These are phyloP conservation scores for Fereydounia khargensis DNA, from an alignment of 1,284 basidiomycete genomes.

Conservation along the genomic window DNA sequence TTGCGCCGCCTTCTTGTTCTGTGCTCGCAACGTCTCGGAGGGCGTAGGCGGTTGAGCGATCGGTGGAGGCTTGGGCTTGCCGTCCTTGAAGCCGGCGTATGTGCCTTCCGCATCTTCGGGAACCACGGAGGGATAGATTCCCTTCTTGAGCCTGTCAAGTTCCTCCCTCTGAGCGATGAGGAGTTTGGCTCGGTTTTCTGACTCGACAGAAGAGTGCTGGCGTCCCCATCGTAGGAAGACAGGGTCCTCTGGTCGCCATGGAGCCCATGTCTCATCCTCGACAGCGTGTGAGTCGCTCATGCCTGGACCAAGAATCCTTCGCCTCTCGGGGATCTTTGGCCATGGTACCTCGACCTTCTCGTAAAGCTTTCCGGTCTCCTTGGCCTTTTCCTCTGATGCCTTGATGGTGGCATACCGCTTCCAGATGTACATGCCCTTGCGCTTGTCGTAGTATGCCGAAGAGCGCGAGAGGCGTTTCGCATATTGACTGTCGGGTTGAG, in stretches of 20 bases:
- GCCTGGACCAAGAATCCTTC: slow-evolving; percentile 3
- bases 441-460: slow-evolving; percentile 35
- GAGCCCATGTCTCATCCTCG: slow-evolving; percentile 46
- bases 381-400: slow-evolving; percentile 21
- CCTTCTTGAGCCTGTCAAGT: slow-evolving; percentile 7
- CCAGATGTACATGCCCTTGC: slow-evolving; percentile 46
- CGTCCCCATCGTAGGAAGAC: slow-evolving; percentile 32
- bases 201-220: slow-evolving; percentile 26
- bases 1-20: slow-evolving; percentile 18
- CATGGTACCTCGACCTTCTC: slow-evolving; percentile 51
- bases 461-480: slow-evolving; percentile 44
- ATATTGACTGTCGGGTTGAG: slow-evolving; percentile 21
- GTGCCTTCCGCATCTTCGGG: slow-evolving; percentile 29
- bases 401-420: slow-evolving; percentile 50
- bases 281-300: slow-evolving; percentile 34
- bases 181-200: slow-evolving; percentile 26
- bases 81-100: slow-evolving; percentile 34
- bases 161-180: slow-evolving; percentile 14
- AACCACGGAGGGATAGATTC: slow-evolving; percentile 3
- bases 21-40: slow-evolving; percentile 32
- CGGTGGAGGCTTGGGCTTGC: slow-evolving; percentile 36
- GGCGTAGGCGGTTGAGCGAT: slow-evolving; percentile 49
- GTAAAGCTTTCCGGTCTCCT: slow-evolving; percentile 24
- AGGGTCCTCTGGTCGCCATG: slow-evolving; percentile 52
- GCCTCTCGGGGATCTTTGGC: slow-evolving; percentile 38